phyloP scores from a whole-genome alignment of 345 rosid species.

The Melastoma malabathricum region DNA sequence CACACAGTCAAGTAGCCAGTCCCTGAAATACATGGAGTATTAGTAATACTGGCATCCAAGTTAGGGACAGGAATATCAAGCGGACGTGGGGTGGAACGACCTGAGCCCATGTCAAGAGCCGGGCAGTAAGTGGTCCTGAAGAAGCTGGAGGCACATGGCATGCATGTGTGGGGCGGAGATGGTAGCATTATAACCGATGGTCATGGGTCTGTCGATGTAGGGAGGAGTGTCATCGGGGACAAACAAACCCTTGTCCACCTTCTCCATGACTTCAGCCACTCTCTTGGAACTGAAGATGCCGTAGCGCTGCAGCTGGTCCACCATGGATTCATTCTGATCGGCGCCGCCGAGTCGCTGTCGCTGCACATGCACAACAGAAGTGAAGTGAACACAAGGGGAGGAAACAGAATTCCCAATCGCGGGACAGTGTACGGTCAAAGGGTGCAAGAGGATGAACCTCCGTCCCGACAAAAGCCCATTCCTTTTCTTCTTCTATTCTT shows the following conservation, averaged over 20 bases:
- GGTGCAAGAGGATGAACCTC: background rate
- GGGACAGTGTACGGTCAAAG: background rate
- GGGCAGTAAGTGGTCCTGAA: constrained; percentile 72
- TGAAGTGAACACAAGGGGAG: background rate
- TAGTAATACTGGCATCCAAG: too few relatives aligned
- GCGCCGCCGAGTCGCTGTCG: constrained; percentile 35
- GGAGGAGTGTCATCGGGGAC: constrained; percentile 60
- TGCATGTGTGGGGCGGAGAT: constrained; percentile 99
- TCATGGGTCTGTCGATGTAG: constrained; percentile 69
- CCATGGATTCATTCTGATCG: constrained; percentile 54
- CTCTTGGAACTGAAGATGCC: constrained; percentile 52
- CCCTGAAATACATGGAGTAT: constrained; percentile 24
- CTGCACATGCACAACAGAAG: constrained; percentile 12
- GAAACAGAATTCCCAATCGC: background rate
- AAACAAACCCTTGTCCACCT: constrained; percentile 67
- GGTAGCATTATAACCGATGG: constrained; percentile 93
- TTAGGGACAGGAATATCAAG: too few relatives aligned
- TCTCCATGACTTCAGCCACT: constrained; percentile 78
- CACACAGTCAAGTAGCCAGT: constrained; percentile 92
- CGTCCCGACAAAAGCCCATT: too few relatives aligned
- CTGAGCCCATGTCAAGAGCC: constrained; percentile 98
- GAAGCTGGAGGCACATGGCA: constrained; percentile 75
- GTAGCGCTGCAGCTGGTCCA: constrained; percentile 44
- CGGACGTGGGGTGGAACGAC: constrained; percentile 12
- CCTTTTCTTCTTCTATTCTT: too few relatives aligned